Evolutionary conservation across 805 yeast genomes (phyloP), one percentile per base, ranked within the genome.

Genomic region (Nakazawaea anatomiae): DNA sequence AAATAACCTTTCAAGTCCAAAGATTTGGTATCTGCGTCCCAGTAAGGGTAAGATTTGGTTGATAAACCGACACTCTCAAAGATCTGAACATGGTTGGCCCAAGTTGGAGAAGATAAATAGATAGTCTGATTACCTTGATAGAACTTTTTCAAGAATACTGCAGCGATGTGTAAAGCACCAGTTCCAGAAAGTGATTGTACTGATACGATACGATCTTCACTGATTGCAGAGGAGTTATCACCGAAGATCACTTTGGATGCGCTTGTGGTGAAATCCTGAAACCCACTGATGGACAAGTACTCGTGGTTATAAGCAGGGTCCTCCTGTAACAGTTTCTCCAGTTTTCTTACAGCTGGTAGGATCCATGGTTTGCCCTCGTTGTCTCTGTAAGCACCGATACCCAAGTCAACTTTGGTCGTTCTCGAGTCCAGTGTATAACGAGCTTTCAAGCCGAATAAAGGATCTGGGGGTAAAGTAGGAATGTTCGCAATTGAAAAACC

Each of bases 21-120:
- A 4, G 83, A 71, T 69, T 88, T 88, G 51, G 84, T 79, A 25
- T 72, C 74, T 50, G 75, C 72, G 63, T 92, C 79, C 91, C 96
- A 94, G 75, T 94, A 92, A 28, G 96, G 90, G 65, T 94, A 92
- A 14, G 73, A 68, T 38, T 74, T 81, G 39, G 85, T 83, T 57
- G 76, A 71, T 49, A 88, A 74, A 5, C 95, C 96, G 54, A 80
- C 74, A 49, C 78, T 71, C 57, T 78, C 74, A 66, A 91, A 94
- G 58, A 92, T 87, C 65, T 85, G 90, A 65, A 77, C 75, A 72
- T 92, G 99, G 74, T 94, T 94, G 48, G 94, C 96, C 99, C 99
- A 92, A n/a, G 98, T 90, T 57, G 99, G 99, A 53, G 77, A 72
- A 11, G 96, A 87, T 47, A 91, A 64, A 67, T 89, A 89, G 46